phyloP scores from a whole-genome alignment of 2,329 filamentous ascomycete species.

The Ceratocystis alfenasii region DNA sequence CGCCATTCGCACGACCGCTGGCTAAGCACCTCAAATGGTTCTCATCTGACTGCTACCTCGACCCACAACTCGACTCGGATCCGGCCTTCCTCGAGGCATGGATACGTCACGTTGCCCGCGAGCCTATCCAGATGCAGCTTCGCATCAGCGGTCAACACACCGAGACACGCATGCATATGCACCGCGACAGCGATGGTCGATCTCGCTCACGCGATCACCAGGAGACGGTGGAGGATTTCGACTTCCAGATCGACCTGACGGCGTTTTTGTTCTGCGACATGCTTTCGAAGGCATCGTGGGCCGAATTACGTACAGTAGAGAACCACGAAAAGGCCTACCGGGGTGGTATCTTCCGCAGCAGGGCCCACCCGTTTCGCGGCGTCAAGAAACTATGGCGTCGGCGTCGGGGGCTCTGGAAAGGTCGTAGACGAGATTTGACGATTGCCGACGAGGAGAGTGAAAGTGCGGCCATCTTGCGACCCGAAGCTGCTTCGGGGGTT shows the following conservation, averaged over 20 bases:
- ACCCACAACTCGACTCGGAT: constrained; percentile 36
- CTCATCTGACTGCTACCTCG: constrained; percentile 32
- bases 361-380: constrained; percentile 36
- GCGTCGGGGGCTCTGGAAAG: constrained; percentile 17
- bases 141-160: constrained; percentile 43
- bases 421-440: constrained; percentile 25
- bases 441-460: constrained; percentile 27
- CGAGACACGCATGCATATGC: constrained; percentile 28
- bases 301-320: constrained; percentile 39
- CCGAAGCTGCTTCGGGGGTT: neutral
- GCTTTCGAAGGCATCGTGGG: constrained; percentile 32
- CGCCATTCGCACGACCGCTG: constrained; percentile 24
- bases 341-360: constrained; percentile 47
- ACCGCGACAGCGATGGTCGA: neutral
- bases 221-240: constrained; percentile 44
- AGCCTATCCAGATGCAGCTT: constrained; percentile 43
- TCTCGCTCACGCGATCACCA: constrained; percentile 36
- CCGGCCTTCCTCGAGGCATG: constrained; percentile 35
- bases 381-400: constrained; percentile 16
- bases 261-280: constrained; percentile 43
- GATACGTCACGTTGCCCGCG: constrained; percentile 34
- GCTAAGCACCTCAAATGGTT: constrained; percentile 24
- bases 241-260: constrained; percentile 47
- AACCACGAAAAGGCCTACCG: constrained; percentile 51
- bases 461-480: neutral